Conservation (phyloP, 345 rosid genomes). For the Euphorbia tirucalli region DNA sequence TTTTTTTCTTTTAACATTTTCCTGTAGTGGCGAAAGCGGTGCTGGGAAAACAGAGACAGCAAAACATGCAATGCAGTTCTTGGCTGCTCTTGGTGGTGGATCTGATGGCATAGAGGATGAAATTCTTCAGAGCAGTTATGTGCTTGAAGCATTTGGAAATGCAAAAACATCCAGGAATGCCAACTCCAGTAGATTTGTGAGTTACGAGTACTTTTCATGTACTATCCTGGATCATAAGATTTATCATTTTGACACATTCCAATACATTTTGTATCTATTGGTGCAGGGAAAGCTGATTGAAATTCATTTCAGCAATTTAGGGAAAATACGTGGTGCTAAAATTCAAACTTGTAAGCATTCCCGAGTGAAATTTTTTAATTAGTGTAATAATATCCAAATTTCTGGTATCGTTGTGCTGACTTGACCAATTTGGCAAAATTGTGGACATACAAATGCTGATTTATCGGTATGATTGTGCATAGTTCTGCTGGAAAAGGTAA, state of each 20-base stretch:
- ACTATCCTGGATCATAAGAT: not conserved
- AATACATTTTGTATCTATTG: slow-evolving; percentile 22
- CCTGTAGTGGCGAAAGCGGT: slow-evolving; percentile 94
- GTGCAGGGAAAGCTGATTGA: slow-evolving; percentile 86
- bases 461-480: slow-evolving; percentile 21
- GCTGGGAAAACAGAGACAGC: slow-evolving; percentile 99
- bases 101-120: slow-evolving; percentile 61
- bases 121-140: slow-evolving; percentile 61
- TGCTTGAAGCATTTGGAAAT: slow-evolving; percentile 98
- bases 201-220: slow-evolving; percentile 25
- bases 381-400: not conserved
- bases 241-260: slow-evolving; percentile 1
- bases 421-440: slow-evolving; percentile 17
- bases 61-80: slow-evolving; percentile 82
- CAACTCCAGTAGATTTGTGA: slow-evolving; percentile 94
- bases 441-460: slow-evolving; percentile 18
- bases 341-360: slow-evolving; percentile 80
- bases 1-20: not conserved
- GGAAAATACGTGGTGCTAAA: slow-evolving; percentile 85
- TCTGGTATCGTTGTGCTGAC: slow-evolving; percentile 29
- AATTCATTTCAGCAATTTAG: slow-evolving; percentile 68
- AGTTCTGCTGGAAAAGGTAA: slow-evolving; percentile 97
- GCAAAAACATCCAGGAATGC: slow-evolving; percentile 87
- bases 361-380: slow-evolving; percentile 17
- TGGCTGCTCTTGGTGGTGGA: slow-evolving; percentile 86